Percentiles rank a stretch among this genome's conserved stretches.
Evolutionary conservation across 257 asterid genomes (phyloP).

Genomic region (Ajuga chamaepitys): DNA sequence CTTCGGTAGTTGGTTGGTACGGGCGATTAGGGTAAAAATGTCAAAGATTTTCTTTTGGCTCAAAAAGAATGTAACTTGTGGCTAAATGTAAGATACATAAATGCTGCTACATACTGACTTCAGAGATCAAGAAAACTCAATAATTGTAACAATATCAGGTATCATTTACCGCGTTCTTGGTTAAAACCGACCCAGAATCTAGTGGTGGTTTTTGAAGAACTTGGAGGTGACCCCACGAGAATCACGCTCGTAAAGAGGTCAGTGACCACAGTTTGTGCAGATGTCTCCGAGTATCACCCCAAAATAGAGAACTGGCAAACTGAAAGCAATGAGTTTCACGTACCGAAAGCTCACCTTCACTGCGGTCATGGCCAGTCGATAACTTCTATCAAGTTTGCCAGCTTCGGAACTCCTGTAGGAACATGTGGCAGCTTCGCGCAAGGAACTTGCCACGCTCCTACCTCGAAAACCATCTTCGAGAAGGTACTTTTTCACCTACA

Average conservation of each 20-base stretch:
- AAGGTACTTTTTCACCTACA: slow-evolving; percentile 39
- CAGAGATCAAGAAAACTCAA: not conserved
- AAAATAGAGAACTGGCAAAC: slow-evolving; percentile 60
- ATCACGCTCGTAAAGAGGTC: slow-evolving; percentile 72
- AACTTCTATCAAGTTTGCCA: slow-evolving; percentile 85
- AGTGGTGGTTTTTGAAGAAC: slow-evolving; percentile 83
- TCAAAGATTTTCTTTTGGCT: no score
- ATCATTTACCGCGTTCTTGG: slow-evolving; percentile 94
- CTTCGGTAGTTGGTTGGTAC: no score
- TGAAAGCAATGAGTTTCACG: slow-evolving; percentile 56
- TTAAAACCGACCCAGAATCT: slow-evolving; percentile 67
- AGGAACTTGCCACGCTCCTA: slow-evolving; percentile 89
- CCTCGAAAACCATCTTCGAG: slow-evolving; percentile 49
- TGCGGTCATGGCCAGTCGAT: slow-evolving; percentile 64
- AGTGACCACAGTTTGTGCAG: slow-evolving; percentile 70
- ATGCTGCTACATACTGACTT: not conserved
- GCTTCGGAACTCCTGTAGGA: slow-evolving; percentile 89
- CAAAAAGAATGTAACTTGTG: no score
- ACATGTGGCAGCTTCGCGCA: slow-evolving; percentile 84
- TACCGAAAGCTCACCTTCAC: slow-evolving; percentile 65
- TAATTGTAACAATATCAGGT: no score
- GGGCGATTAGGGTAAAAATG: no score
- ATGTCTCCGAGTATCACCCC: slow-evolving; percentile 76
- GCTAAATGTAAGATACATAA: not conserved
- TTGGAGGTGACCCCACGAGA: slow-evolving; percentile 86